Conservation (phyloP, 140 eudicot species). For the Stevia rebaudiana region DNA sequence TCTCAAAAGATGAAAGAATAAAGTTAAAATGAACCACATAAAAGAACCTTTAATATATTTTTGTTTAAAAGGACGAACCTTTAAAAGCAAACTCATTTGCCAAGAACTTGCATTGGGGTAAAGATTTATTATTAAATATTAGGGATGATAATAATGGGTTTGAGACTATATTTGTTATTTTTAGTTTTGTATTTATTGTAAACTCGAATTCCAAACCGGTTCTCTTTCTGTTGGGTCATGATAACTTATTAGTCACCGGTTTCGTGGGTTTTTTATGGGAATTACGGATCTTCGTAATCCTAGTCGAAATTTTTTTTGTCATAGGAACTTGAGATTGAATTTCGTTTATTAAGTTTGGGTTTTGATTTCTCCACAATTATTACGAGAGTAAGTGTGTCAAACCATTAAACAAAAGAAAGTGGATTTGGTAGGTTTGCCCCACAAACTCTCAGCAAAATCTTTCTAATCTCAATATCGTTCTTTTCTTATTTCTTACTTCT, state of each 20-base stretch:
- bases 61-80: not conserved
- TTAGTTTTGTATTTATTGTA: not conserved
- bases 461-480: constrained; percentile 6
- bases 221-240: no score
- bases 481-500: not conserved
- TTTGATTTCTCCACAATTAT: no score
- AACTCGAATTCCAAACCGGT: no score
- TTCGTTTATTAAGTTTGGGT: no score
- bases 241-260: no score
- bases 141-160: not conserved
- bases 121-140: no score
- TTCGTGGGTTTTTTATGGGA: no score
- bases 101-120: no score
- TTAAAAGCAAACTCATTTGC: not conserved
- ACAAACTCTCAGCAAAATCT: constrained; percentile 5
- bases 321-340: not conserved
- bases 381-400: not conserved
- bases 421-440: constrained; percentile 19
- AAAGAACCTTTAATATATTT: not conserved
- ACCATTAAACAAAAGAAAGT: constrained; percentile 5
- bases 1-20: not conserved
- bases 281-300: no score
- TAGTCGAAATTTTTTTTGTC: no score
- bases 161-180: not conserved
- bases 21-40: no score